Percentiles rank a stretch among this genome's conserved stretches.
Evolutionary conservation across 1,139 yeast genomes (phyloP).

Genomic region (Meyerozyma sp.): DNA sequence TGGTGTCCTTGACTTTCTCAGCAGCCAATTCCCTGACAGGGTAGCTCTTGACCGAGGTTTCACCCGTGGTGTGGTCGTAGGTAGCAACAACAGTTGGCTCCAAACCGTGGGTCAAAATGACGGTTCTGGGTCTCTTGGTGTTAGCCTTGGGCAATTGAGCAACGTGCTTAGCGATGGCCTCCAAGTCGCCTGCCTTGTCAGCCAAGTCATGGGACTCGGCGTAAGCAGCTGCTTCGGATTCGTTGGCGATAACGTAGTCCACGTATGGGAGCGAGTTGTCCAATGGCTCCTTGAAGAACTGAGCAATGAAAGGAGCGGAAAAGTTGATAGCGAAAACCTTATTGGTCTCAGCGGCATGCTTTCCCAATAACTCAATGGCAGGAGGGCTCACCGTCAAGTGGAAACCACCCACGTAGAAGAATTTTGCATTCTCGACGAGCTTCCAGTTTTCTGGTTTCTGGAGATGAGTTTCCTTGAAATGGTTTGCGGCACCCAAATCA

Average conservation of each 20-base stretch:
- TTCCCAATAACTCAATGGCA: constrained; percentile 83
- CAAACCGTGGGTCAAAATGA: constrained; percentile 87
- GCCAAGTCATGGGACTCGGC: constrained; percentile 75
- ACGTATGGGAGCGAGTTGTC: constrained; percentile 79
- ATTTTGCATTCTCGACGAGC: constrained; percentile 72
- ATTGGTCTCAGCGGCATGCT: constrained; percentile 83
- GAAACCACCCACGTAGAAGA: constrained; percentile 94
- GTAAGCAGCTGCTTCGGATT: constrained; percentile 92
- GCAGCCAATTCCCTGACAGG: constrained; percentile 69
- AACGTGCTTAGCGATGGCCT: constrained; percentile 74
- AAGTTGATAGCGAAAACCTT: constrained; percentile 83
- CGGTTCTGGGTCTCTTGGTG: constrained; percentile 68
- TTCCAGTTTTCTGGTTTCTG: constrained; percentile 89
- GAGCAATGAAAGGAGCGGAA: constrained; percentile 95
- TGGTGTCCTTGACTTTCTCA: constrained; percentile 76
- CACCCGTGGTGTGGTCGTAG: constrained; percentile 42
- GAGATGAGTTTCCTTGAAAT: constrained; percentile 85
- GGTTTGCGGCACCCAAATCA: constrained; percentile 97
- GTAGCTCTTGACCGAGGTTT: constrained; percentile 45
- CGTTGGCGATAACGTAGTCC: constrained; percentile 91
- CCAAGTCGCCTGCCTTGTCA: constrained; percentile 53
- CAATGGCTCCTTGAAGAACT: constrained; percentile 89
- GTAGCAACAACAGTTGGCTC: constrained; percentile 80
- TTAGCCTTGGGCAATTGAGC: constrained; percentile 78
- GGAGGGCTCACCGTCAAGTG: constrained; percentile 97